Conservation (phyloP, 2,329 filamentous ascomycete species). For the Penicillium olsonii region DNA sequence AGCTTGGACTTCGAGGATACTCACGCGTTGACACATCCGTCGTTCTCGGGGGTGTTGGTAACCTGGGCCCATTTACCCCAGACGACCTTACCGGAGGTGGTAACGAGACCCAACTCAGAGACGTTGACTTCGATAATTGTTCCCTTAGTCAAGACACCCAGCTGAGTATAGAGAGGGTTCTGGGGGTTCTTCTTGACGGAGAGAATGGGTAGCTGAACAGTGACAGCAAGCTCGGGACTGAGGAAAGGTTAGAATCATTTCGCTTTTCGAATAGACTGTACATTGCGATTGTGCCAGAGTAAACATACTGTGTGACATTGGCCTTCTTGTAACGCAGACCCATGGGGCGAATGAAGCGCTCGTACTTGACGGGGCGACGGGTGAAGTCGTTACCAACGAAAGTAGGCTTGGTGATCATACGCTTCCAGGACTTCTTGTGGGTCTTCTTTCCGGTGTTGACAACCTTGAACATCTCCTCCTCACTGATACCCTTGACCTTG, state of each 20-base stretch:
- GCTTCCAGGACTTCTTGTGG: slow-evolving; percentile 72
- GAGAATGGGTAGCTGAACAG: slow-evolving; percentile 81
- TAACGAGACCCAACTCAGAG: slow-evolving; percentile 85
- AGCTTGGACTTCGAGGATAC: background rate
- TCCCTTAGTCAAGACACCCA: slow-evolving; percentile 86
- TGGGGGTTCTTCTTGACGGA: slow-evolving; percentile 83
- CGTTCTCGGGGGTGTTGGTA: slow-evolving; percentile 33
- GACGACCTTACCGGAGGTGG: slow-evolving; percentile 86
- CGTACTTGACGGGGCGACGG: slow-evolving; percentile 76
- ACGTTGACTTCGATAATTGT: slow-evolving; percentile 91
- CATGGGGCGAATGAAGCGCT: slow-evolving; percentile 73
- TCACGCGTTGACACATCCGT: slow-evolving; percentile 20
- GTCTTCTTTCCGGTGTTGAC: slow-evolving; percentile 96
- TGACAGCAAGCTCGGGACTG: slow-evolving; percentile 74
- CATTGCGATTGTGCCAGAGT: no score
- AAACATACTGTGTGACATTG: slow-evolving; percentile 58
- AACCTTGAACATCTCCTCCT: slow-evolving; percentile 98
- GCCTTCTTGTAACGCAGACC: slow-evolving; percentile 78
- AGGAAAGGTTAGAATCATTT: slow-evolving; percentile 13
- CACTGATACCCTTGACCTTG: slow-evolving; percentile 88
- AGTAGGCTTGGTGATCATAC: slow-evolving; percentile 74
- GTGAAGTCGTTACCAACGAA: slow-evolving; percentile 94
- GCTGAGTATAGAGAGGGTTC: slow-evolving; percentile 86
- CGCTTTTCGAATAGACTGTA: slow-evolving; percentile 7
- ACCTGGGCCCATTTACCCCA: slow-evolving; percentile 86